Evolutionary conservation across 305 asterid genomes (phyloP), one percentile per base, ranked within the genome.

Genomic region (Solanum chacoense): DNA sequence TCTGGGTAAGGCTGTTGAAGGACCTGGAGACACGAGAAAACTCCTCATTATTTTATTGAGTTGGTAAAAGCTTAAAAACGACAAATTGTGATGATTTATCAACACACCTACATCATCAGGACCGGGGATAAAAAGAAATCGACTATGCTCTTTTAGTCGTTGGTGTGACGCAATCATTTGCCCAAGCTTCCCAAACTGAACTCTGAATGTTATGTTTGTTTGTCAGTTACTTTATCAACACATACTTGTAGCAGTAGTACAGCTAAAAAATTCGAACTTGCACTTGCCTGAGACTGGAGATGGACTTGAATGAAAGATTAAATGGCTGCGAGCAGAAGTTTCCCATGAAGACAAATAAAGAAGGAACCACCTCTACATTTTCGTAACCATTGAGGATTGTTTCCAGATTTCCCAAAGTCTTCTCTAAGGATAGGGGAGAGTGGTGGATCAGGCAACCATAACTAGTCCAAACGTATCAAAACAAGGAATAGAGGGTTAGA

Each of bases 341-440:
- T 89, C 99, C 99, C 99, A 97, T 97, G 92, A 96, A 94, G 92
- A 95, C 95, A 90, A 97, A 97, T 79, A 97, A 94, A 80, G 99
- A 97, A 31, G 99, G 99, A 89, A 95, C 95, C 84, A 96, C 98
- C 74, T 90, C 92, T 83, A 91, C 97, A 88, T 94, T 95, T 89
- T 95, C 98, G 28, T 93, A 97, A 90, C 97, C 99, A 93, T 89
- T 88, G 92, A 97, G 95, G 91, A 97, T 93, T 88, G 89, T 93
- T 93, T 94, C 95, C 80, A 97, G 95, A 91, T 95, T 97, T 92
- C 90, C 93, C 95, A 97, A 91, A 88, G 98, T 93, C 99, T 96
- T 95, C 95, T 90, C 95, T 88, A 96, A 91, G 92, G 91, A 91
- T 88, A 91, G 90, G 73, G 42, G 91, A 91, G 89, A 91, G 90